Evolutionary conservation across 2,329 filamentous ascomycete species (phyloP).

Genomic region (Fusarium ramigenum): DNA sequence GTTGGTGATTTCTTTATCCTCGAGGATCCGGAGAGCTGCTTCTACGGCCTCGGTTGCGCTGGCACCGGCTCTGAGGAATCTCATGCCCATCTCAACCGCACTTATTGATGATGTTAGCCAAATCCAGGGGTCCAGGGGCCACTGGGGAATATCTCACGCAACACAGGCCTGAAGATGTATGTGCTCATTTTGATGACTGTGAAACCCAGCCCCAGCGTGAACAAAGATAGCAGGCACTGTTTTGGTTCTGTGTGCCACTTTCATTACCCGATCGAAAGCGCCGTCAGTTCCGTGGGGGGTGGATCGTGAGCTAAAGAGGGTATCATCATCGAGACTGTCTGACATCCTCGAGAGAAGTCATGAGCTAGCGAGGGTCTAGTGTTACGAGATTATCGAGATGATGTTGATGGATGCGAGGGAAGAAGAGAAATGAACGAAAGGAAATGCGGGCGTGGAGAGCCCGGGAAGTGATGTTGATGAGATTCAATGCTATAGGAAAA

Average conservation of each 20-base stretch:
- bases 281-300: conserved; percentile 57
- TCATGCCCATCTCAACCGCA: conserved; percentile 86
- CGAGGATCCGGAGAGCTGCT: conserved; percentile 84
- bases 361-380: conserved; percentile 15
- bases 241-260: conserved; percentile 48
- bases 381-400: not conserved
- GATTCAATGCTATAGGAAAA: conserved; percentile 12
- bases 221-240: conserved; percentile 83
- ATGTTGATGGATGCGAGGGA: not conserved
- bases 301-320: conserved; percentile 57
- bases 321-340: conserved; percentile 40
- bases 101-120: conserved; percentile 61
- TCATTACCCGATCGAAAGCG: conserved; percentile 52
- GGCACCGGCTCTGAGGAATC: conserved; percentile 78
- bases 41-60: conserved; percentile 90
- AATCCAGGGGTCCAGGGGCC: not conserved
- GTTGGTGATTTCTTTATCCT: conserved; percentile 96
- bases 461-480: conserved; percentile 9
- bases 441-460: not conserved
- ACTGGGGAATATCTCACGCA: conserved; percentile 68
- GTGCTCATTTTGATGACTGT: conserved; percentile 86
- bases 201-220: conserved; percentile 94
- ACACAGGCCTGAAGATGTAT: conserved; percentile 87
- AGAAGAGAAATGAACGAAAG: not conserved
- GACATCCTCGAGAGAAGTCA: conserved; percentile 47